Evolutionary conservation across 306 rosid species (phyloP).

Genomic region (Quercus robur): DNA sequence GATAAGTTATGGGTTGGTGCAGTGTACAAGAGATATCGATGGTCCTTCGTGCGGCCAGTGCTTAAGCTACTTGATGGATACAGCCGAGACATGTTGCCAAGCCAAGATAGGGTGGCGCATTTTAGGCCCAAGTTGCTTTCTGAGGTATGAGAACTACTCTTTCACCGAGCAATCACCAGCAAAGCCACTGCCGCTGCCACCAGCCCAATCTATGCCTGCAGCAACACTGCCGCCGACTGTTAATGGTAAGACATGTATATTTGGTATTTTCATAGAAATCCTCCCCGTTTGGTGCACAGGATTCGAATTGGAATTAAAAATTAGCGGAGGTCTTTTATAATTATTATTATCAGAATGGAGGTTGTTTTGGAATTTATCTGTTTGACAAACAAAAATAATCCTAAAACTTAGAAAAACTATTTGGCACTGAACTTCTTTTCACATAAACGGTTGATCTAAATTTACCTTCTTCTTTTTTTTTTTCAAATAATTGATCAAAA

Average conservation of each 20-base stretch:
- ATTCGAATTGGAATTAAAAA: too few species aligned
- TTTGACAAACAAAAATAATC: too few species aligned
- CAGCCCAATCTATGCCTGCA: background rate
- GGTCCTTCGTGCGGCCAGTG: slow-evolving; percentile 19
- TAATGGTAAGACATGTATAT: slow-evolving; percentile 9
- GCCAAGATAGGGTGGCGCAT: slow-evolving; percentile 35
- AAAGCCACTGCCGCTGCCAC: background rate
- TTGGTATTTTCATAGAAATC: background rate
- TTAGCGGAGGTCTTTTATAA: too few species aligned
- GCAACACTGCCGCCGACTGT: background rate
- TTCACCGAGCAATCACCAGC: slow-evolving; percentile 14
- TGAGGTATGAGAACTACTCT: slow-evolving; percentile 31
- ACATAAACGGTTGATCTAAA: too few species aligned
- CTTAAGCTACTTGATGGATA: slow-evolving; percentile 21
- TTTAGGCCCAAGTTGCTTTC: slow-evolving; percentile 30
- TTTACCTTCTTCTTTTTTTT: too few species aligned
- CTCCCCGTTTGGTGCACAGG: background rate
- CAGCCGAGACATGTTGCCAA: background rate
- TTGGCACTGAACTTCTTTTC: too few species aligned
- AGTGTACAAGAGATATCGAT: slow-evolving; percentile 40
- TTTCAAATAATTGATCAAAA: too few species aligned
- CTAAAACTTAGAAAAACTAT: too few species aligned
- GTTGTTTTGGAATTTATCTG: too few species aligned
- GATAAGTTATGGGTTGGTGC: slow-evolving; percentile 27
- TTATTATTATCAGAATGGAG: too few species aligned